phyloP scores from a whole-genome alignment of 768 basidiomycete genomes.

The Serendipita sp. region DNA sequence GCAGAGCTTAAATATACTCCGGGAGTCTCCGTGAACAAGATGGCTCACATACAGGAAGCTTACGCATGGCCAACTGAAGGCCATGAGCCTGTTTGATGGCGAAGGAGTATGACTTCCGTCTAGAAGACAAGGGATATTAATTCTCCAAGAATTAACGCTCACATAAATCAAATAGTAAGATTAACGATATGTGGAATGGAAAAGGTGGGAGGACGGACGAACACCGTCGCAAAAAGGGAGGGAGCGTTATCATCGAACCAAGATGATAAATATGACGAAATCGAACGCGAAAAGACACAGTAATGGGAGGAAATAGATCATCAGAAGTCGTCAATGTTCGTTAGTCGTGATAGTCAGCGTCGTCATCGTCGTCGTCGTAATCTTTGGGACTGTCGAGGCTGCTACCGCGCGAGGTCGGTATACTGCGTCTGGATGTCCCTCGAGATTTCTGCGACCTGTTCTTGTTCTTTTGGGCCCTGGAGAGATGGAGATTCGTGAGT shows the following conservation, averaged over 20 bases:
- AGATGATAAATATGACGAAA: neutral
- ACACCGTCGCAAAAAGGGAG: neutral
- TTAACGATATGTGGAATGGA: neutral
- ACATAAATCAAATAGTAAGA: too few relatives aligned
- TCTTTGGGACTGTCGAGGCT: neutral
- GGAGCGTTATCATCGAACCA: neutral
- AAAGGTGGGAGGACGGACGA: neutral
- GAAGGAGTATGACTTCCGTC: neutral
- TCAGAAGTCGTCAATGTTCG: neutral
- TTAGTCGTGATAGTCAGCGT: conserved; percentile 7
- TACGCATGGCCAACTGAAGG: too few relatives aligned
- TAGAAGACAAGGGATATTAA: too few relatives aligned
- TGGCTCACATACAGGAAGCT: too few relatives aligned
- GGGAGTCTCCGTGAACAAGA: neutral
- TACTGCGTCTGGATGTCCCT: neutral
- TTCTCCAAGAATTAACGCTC: too few relatives aligned
- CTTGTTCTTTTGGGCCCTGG: neutral
- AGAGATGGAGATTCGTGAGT: neutral
- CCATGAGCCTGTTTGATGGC: neutral
- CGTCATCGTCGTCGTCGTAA: neutral
- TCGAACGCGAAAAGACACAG: neutral
- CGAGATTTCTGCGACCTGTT: neutral
- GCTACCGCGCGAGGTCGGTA: neutral
- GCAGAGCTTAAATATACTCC: neutral
- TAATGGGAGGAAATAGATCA: neutral